phyloP scores from a whole-genome alignment of 306 rosid species.

The Fragaria nilgerrensis region DNA sequence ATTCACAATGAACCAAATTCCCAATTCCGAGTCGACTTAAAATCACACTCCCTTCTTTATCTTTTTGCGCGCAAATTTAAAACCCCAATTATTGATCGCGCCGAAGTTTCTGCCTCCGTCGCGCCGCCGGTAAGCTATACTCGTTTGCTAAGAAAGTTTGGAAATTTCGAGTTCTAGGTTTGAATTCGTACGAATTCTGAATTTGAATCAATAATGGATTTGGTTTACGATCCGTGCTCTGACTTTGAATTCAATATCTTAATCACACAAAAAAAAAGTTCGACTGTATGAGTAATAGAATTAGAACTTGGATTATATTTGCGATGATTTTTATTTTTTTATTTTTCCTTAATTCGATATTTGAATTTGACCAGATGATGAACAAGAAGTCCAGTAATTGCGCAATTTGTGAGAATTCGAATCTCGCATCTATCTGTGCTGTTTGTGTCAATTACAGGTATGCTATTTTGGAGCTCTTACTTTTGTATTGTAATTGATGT shows the following conservation, averaged over 20 bases:
- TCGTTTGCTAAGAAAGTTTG: neutral
- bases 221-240: neutral
- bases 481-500: neutral
- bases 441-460: constrained; percentile 86
- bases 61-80: neutral
- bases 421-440: constrained; percentile 69
- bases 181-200: neutral
- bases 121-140: neutral
- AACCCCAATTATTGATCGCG: neutral
- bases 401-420: constrained; percentile 73
- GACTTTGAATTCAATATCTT: no score
- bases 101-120: neutral
- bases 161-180: neutral
- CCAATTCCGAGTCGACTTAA: neutral
- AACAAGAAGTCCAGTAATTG: constrained; percentile 61
- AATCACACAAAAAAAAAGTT: no score
- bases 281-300: neutral
- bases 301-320: neutral
- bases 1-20: neutral
- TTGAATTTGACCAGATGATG: constrained; percentile 24
- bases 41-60: neutral
- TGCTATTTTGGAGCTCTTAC: no score
- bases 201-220: neutral
- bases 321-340: neutral
- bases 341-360: neutral